Evolutionary conservation across 2,329 filamentous ascomycete species (phyloP), one percentile per base, ranked within the genome.

Genomic region (Thermoascus crustaceus): DNA sequence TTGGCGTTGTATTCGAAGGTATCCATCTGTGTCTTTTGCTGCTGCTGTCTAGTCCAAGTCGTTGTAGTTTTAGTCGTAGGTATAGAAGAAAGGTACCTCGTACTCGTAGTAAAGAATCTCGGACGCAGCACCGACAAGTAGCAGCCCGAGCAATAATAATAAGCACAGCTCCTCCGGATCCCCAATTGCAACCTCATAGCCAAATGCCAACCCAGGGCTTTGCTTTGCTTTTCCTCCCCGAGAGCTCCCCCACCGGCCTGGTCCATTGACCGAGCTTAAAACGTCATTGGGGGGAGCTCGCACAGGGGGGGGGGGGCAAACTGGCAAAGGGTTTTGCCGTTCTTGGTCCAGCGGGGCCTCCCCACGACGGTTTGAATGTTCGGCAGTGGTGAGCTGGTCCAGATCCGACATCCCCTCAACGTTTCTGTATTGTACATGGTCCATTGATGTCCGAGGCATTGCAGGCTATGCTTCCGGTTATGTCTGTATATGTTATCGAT

Each of bases 1-100:
- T 71, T 72, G 29, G 66, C 52, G 38, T 66, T 72, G 55, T 76
- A 77, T 47, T 71, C 71, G 51, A 77, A 76, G 8, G 61, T 48
- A n/a, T 71, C 64, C 70, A 75, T 72, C 23, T 34, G 54, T 18
- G 11, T 31, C 16, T 18, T 19, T n/a, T 9, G 23, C 5, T 26
- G 19, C 18, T 9, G n/a, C 9, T 19, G 19, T 19, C 13, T 20
- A 7, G 27, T 26, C 11, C 3, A 22, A 14, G 5, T 7, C 13
- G 19, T 16, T 14, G 11, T 8, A 11, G 21, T n/a, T n/a, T n/a
- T n/a, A n/a, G n/a, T n/a, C n/a, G n/a, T n/a, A n/a, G n/a, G n/a
- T 23, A 23, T 23, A 27, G 11, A n/a, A 31, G 16, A n/a, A n/a
- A n/a, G n/a, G n/a, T n/a, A n/a, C n/a, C n/a, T n/a, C n/a, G n/a